These are phyloP conservation scores for Nicotiana tabacum DNA, from an alignment of 257 asterid genomes.

Conservation along the genomic window DNA sequence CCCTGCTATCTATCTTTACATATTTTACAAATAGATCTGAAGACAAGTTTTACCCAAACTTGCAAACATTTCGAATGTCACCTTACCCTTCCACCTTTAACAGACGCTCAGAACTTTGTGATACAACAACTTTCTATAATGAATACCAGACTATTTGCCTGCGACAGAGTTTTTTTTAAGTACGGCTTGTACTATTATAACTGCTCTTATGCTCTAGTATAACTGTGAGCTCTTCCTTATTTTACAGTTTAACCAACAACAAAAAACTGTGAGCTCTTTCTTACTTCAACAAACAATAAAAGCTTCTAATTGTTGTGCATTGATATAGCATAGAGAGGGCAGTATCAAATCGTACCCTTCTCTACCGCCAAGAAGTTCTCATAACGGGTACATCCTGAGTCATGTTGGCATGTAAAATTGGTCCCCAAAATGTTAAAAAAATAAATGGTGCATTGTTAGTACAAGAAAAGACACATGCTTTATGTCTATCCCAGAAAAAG, in stretches of 20 bases:
- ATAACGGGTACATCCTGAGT: no score
- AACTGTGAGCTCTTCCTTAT: background rate
- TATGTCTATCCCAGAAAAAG: background rate
- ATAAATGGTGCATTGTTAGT: background rate
- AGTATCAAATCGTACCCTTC: background rate
- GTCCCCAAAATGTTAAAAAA: background rate
- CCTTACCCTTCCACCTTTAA: background rate
- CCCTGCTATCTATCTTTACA: background rate
- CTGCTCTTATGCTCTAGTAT: background rate
- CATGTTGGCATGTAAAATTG: background rate
- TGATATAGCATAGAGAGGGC: background rate
- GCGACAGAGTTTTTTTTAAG: background rate
- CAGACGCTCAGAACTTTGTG: background rate
- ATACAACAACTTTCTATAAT: background rate
- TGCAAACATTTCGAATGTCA: background rate
- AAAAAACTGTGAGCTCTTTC: background rate
- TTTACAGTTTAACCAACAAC: no score
- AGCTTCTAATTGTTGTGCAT: background rate
- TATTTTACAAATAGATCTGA: background rate
- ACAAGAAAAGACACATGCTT: background rate
- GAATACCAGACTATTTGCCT: background rate
- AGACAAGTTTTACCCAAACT: background rate
- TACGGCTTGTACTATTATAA: background rate
- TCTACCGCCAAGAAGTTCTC: background rate
- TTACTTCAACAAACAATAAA: background rate